These are phyloP conservation scores for Condylostoma magnum DNA, from an alignment of 169 alveolate genomes.

Conservation along the genomic window DNA sequence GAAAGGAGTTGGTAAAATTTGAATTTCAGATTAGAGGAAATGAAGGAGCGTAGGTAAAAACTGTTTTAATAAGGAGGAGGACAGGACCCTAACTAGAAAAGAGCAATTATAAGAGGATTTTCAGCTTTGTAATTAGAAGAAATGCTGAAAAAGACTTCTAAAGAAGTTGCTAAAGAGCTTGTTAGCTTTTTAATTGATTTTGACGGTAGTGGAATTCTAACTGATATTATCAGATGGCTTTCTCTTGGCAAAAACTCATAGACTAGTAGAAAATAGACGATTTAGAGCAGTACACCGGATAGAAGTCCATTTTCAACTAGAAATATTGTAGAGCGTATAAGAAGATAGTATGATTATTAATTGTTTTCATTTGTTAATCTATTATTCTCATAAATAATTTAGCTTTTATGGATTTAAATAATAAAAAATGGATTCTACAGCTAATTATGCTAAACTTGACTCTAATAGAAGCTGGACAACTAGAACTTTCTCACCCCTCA, in stretches of 20 bases:
- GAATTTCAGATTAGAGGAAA: not conserved
- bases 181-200: not conserved
- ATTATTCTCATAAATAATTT: too few species aligned
- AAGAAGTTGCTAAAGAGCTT: conserved; percentile 14
- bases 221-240: conserved; percentile 29
- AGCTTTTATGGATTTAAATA: too few species aligned
- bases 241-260: too few species aligned
- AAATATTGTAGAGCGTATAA: too few species aligned
- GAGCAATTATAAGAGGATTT: not conserved
- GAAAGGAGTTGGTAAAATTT: not conserved
- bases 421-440: too few species aligned
- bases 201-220: conserved; percentile 13
- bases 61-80: not conserved
- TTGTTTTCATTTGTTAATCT: too few species aligned
- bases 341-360: too few species aligned
- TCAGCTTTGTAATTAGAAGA: conserved; percentile 21
- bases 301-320: too few species aligned
- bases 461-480: not conserved
- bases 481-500: not conserved
- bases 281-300: too few species aligned
- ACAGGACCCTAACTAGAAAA: not conserved
- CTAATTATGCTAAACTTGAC: too few species aligned
- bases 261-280: too few species aligned
- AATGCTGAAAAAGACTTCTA: conserved; percentile 5
- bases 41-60: conserved; percentile 1